phyloP scores from a whole-genome alignment of 2,329 filamentous ascomycete species.

The Talaromyces sp. region DNA sequence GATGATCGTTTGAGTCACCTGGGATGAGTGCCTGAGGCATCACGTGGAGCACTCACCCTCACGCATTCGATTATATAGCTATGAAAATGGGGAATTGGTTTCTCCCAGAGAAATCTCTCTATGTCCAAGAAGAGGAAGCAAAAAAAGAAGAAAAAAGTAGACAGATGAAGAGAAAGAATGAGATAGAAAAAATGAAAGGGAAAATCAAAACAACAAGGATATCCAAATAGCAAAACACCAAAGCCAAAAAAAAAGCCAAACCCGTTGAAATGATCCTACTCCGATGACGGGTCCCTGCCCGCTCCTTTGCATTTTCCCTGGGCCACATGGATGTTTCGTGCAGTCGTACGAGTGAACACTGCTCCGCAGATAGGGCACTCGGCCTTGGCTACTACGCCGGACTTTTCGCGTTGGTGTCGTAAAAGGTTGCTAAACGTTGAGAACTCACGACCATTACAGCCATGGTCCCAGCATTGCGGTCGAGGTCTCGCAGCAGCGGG shows the following conservation, averaged over 20 bases:
- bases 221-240: conserved; percentile 6
- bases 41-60: conserved; percentile 14
- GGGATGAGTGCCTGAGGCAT: conserved; percentile 19
- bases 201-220: conserved; percentile 4
- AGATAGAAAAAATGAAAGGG: background rate
- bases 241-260: background rate
- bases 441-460: conserved; percentile 93
- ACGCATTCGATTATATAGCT: background rate
- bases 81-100: background rate
- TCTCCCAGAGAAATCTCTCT: conserved; percentile 10
- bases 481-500: conserved; percentile 70
- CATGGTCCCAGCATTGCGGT: conserved; percentile 95
- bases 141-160: background rate
- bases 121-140: background rate
- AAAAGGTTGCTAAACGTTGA: conserved; percentile 95
- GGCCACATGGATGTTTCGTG: conserved; percentile 80
- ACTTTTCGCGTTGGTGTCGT: conserved; percentile 91
- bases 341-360: conserved; percentile 87
- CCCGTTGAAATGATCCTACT: conserved; percentile 18
- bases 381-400: conserved; percentile 84
- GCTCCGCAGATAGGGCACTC: conserved; percentile 89
- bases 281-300: conserved; percentile 31
- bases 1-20: conserved; percentile 24
- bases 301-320: conserved; percentile 88
- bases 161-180: background rate